phyloP scores from a whole-genome alignment of 2,329 filamentous ascomycete genomes.

The Fusarium humuli region DNA sequence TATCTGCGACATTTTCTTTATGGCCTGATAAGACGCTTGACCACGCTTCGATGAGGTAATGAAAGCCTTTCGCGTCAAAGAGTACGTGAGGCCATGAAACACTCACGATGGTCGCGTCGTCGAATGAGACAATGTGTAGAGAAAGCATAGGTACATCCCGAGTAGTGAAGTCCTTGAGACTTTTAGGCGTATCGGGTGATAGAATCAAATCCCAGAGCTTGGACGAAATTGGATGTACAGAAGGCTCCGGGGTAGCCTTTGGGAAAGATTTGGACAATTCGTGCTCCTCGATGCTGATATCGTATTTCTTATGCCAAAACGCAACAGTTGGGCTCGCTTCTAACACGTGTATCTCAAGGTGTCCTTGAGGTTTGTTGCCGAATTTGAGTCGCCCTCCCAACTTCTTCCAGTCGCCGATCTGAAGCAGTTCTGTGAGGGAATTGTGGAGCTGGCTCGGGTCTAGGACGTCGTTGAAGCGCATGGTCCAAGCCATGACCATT shows the following conservation, averaged over 20 bases:
- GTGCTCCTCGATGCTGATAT: background rate
- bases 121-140: background rate
- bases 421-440: background rate
- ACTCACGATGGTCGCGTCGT: background rate
- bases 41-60: background rate
- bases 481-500: background rate
- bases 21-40: fast-evolving
- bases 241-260: fast-evolving
- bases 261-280: fast-evolving
- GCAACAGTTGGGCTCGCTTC: background rate
- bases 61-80: background rate
- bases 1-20: fast-evolving
- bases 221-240: background rate
- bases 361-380: background rate
- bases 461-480: background rate
- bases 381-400: background rate
- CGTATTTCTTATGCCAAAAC: background rate
- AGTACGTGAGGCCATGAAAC: background rate
- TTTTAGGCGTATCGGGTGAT: fast-evolving
- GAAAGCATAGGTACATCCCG: background rate
- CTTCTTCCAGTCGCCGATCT: background rate
- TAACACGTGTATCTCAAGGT: background rate
- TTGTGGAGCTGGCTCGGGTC: background rate
- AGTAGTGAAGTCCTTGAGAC: background rate
- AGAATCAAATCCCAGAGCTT: background rate